Evolutionary conservation across 305 asterid genomes (phyloP), one percentile per base, ranked within the genome.

Genomic region (Rubia peregrina): DNA sequence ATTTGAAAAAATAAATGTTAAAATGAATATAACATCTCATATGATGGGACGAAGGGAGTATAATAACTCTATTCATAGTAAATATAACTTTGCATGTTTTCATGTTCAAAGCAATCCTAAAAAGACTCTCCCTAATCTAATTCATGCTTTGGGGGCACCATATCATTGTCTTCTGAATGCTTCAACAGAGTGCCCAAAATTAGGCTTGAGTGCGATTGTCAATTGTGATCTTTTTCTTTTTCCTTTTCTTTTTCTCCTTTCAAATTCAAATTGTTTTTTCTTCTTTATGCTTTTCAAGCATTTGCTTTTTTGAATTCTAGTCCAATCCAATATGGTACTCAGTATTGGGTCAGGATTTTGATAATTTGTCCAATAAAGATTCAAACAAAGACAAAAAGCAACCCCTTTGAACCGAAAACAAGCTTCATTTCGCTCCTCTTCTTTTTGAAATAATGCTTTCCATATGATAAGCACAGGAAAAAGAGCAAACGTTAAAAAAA

Each of bases 121-220:
- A 24, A 24, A 49, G 21, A 49, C 19, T 48, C 56, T 17, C 61
- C 33, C 30, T 7, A 24, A 67, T 68, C 14, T 53, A 22, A 40
- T 3, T 40, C 6, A 55, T 55, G 64, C 63, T 51, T 51, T n/a
- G 43, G 21, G 43, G n/a, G 51, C 51, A 38, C 33, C 72, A 53
- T 36, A 53, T 53, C 49, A 36, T 53, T 40, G 10, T 56, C 65
- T 69, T 40, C 60, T 51, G 43, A 56, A 56, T 69, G 65, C 55
- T 56, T 56, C 22, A 56, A 56, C 73, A 57, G 40, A 10, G 65
- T 19, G 10, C 73, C 55, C 36, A 60, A 69, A 36, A 69, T 55
- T 55, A 56, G 48, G 73, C 65, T 41, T 1, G 17, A 56, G 42
- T 56, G 62, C 65, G 38, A 57, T 33, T 9, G 13, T 4, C 21